Conservation (phyloP, 495 filamentous ascomycete genomes). For the Lophiotrema nucula region DNA sequence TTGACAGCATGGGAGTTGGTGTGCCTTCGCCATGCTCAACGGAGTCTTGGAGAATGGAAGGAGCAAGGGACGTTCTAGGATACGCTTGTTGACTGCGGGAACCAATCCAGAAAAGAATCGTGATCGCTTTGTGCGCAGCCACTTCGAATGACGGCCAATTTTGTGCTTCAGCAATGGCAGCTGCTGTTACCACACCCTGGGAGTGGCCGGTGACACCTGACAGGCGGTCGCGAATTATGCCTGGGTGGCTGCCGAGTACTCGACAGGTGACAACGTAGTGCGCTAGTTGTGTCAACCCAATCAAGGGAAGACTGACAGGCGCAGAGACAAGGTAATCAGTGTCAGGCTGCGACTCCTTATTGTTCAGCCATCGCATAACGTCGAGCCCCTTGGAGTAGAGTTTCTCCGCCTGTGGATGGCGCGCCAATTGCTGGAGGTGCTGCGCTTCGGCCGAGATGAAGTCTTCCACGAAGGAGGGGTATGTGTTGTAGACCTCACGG, state of each 20-base stretch:
- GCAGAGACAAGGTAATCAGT: conserved; percentile 94
- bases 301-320: conserved; percentile 94
- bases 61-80: conserved; percentile 89
- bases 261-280: conserved; percentile 93
- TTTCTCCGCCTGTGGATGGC: conserved; percentile 84
- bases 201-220: conserved; percentile 94
- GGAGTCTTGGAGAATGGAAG: conserved; percentile 87
- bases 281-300: conserved; percentile 89
- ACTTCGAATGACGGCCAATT: conserved; percentile 87
- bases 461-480: conserved; percentile 84
- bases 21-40: conserved; percentile 88
- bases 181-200: conserved; percentile 90
- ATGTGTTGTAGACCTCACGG: conserved; percentile 83
- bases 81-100: conserved; percentile 98
- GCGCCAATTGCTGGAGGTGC: conserved; percentile 77
- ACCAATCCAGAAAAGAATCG: conserved; percentile 99
- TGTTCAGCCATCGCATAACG: conserved; percentile 86
- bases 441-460: conserved; percentile 75
- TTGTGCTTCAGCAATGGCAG: conserved; percentile 82
- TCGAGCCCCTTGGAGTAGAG: conserved; percentile 94
- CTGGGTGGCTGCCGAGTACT: conserved; percentile 80
- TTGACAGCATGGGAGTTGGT: conserved; percentile 96
- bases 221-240: conserved; percentile 76
- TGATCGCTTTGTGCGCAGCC: conserved; percentile 72
- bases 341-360: conserved; percentile 84